These are phyloP conservation scores for Colletotrichum sp. DNA, from an alignment of 2,329 filamentous ascomycete species.

Conservation along the genomic window DNA sequence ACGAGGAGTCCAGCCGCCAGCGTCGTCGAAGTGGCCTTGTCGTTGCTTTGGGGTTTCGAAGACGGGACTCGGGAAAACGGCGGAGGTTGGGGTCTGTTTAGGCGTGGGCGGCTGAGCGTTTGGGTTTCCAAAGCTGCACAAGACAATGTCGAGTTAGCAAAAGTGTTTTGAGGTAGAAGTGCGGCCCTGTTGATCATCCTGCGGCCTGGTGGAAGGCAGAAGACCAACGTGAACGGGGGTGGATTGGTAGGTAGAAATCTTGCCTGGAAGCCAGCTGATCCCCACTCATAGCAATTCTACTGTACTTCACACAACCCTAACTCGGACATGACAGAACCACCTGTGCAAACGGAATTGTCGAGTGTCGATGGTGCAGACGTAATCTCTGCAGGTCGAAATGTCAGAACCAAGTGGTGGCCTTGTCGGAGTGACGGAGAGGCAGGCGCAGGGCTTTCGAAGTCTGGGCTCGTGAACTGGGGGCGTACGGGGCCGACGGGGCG, in stretches of 20 bases:
- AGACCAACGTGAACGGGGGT: constrained; percentile 19
- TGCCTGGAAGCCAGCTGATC: constrained; percentile 62
- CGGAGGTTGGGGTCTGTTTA: constrained; percentile 60
- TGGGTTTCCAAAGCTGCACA: constrained; percentile 65
- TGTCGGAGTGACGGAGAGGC: background rate
- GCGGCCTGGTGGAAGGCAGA: constrained; percentile 15
- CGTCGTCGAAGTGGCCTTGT: constrained; percentile 52
- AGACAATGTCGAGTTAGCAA: constrained; percentile 38
- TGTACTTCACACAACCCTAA: constrained; percentile 23
- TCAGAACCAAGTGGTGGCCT: background rate
- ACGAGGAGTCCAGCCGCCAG: constrained; percentile 62
- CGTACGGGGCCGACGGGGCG: background rate
- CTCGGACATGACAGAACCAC: constrained; percentile 23
- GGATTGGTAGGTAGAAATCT: constrained; percentile 26
- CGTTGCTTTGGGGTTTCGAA: constrained; percentile 62
- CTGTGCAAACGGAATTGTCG: background rate
- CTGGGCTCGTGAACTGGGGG: background rate
- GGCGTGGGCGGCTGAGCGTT: constrained; percentile 66
- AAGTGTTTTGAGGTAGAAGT: constrained; percentile 12
- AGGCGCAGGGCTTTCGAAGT: background rate
- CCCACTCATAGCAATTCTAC: constrained; percentile 65
- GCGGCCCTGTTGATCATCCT: constrained; percentile 10
- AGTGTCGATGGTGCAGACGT: background rate
- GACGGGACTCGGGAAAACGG: constrained; percentile 57
- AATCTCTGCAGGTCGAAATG: background rate